Percentiles rank a stretch among this genome's conserved stretches.
These are phyloP conservation scores for Coemansia sp. DNA, from an alignment of 192 early-diverging fungal species.

Conservation along the genomic window DNA sequence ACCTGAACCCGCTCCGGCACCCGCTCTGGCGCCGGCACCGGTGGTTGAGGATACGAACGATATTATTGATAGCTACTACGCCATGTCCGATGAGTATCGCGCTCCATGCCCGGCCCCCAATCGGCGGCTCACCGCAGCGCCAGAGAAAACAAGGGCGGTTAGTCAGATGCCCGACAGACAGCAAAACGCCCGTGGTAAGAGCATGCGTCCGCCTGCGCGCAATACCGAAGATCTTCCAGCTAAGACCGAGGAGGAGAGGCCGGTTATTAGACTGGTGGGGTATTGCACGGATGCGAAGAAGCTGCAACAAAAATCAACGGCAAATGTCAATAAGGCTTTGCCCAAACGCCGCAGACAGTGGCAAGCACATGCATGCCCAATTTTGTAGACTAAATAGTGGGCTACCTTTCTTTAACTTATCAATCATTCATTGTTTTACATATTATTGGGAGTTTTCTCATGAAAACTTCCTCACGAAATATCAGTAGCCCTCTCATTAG, in stretches of 20 bases:
- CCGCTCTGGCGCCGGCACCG: neutral
- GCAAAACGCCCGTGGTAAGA: conserved; percentile 4
- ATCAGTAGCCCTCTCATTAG: too few species aligned
- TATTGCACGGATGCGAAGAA: neutral
- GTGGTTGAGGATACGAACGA: neutral
- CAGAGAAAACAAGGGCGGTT: conserved; percentile 4
- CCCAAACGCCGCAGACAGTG: conserved; percentile 17
- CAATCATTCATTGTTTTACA: too few species aligned
- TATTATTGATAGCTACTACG: conserved; percentile 2
- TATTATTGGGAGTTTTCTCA: too few species aligned
- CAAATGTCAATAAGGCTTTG: conserved; percentile 35
- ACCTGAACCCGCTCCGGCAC: neutral
- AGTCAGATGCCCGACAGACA: conserved; percentile 7
- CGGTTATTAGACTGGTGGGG: neutral
- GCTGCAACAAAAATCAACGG: neutral
- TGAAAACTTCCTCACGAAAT: too few species aligned
- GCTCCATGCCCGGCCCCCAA: neutral
- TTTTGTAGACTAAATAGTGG: conserved; percentile 6
- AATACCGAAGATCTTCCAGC: neutral
- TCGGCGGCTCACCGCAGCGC: conserved; percentile 7
- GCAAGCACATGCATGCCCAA: conserved; percentile 17
- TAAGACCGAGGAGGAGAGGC: neutral
- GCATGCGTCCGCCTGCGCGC: neutral
- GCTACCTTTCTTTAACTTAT: too few species aligned
- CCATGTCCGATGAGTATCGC: neutral